Percentiles rank a stretch among this genome's conserved stretches.
phyloP scores from a whole-genome alignment of 177 flowering plant species.

The Vitis hybrid region DNA sequence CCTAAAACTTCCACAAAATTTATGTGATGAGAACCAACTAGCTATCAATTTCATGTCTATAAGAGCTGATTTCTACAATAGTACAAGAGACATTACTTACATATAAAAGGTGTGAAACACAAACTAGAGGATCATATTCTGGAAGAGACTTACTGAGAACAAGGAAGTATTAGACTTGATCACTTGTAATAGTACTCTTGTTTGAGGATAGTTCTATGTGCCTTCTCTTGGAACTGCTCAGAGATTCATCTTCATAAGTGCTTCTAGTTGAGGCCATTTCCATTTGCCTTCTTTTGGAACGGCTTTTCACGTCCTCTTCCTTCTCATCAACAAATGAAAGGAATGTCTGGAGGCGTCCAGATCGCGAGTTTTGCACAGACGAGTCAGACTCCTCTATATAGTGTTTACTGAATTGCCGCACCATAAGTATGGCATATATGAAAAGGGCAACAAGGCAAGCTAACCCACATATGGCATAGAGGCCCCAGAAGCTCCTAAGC shows the following conservation, averaged over 20 bases:
- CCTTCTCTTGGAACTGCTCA: slow-evolving; percentile 10
- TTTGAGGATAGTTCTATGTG: slow-evolving; percentile 14
- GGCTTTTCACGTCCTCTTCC: slow-evolving; percentile 37
- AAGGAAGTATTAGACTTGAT: not conserved
- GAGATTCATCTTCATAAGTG: slow-evolving; percentile 15
- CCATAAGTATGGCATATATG: slow-evolving; percentile 34
- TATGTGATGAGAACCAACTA: no score
- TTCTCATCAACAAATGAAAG: slow-evolving; percentile 59
- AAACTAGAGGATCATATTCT: no score
- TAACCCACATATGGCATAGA: slow-evolving; percentile 61
- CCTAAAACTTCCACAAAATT: no score
- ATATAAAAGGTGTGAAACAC: no score
- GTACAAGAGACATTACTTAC: no score
- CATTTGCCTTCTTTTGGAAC: slow-evolving; percentile 46
- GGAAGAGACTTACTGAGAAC: no score
- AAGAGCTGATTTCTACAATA: no score
- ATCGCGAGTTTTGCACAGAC: slow-evolving; percentile 22
- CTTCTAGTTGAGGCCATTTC: slow-evolving; percentile 26
- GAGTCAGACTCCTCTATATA: slow-evolving; percentile 20
- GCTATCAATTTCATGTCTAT: no score
- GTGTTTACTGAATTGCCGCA: slow-evolving; percentile 44
- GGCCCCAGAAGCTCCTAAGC: slow-evolving; percentile 78
- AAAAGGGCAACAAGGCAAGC: slow-evolving; percentile 69
- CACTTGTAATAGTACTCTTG: not conserved
- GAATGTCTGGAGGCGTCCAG: slow-evolving; percentile 43